phyloP scores from a whole-genome alignment of 768 basidiomycete species.

The Lanmaoa pseudosensibilis region DNA sequence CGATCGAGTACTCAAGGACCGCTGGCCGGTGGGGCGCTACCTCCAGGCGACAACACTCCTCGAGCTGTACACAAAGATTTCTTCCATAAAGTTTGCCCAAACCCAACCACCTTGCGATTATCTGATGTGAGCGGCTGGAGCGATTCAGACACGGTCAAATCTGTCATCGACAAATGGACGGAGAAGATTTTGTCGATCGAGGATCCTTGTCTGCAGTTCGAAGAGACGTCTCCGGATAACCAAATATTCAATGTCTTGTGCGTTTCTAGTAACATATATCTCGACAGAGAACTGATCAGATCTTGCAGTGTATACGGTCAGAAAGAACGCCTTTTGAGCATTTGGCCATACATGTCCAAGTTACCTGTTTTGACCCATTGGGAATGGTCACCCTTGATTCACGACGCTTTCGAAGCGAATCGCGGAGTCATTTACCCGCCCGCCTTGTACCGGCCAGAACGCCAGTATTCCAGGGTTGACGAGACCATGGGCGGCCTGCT shows the following conservation, averaged over 20 bases:
- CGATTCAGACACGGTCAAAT: background rate
- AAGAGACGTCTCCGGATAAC: background rate
- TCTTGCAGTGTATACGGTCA: background rate
- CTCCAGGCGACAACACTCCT: background rate
- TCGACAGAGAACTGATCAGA: background rate
- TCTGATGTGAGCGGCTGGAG: background rate
- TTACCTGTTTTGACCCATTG: background rate
- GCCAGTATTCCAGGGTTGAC: too few species aligned
- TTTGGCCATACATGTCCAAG: background rate
- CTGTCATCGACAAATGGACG: background rate
- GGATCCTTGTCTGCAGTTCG: background rate
- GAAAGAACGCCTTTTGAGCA: background rate
- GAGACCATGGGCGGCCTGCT: background rate
- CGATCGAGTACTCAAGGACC: background rate
- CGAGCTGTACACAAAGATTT: conserved; percentile 4
- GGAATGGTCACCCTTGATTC: background rate
- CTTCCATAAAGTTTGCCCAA: background rate
- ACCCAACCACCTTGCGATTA: background rate
- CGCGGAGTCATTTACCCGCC: background rate
- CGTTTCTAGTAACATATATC: background rate
- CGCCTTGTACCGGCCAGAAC: background rate
- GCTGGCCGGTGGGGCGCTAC: background rate
- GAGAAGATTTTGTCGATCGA: background rate
- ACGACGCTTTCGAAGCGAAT: background rate
- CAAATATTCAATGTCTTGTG: background rate